Evolutionary conservation across 768 basidiomycete species (phyloP), one percentile per base, ranked within the genome.

Genomic region (Suillus variegatus): DNA sequence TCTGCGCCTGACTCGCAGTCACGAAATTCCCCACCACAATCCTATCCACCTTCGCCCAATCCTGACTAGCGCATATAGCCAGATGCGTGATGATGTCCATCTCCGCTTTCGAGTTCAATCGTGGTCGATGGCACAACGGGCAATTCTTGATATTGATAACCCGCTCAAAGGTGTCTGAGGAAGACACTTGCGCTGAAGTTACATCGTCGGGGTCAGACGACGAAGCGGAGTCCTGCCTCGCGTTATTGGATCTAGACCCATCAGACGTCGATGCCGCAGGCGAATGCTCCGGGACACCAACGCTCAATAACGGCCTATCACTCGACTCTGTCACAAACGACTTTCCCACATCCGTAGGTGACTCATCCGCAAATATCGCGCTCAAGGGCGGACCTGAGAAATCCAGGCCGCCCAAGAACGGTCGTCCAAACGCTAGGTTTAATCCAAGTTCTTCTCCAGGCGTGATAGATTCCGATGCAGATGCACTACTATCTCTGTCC

Each of bases 121-220:
- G 81, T 3, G 94, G 92, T 13, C 94, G 88, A 74, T 95, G 95
- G 73, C 97, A 99, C 52, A 99, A 76, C 0, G 97, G 97, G 74
- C 97, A 99, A 64, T 87, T 91, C 82, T 92, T 92, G 70, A 99
- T 88, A 74, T 98, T 98, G 81, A 99, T 96, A 36, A 99, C 89
- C 7, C 95, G 86, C 76, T 99, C 94, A 60, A 89, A 79, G 7
- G 79, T 71, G 14, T 83, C 81, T 6, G 61, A 63, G 1, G 62
- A 62, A 1, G 73, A 72, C 13, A 68, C 65, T 28, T 58, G 40
- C 1, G 75, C 70, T 3, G 70, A 70, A 55, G 78, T 70, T 32
- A 72, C 70, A 1, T 82, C 83, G 51, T 83, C 83, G 2, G 78
- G 78, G 61, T 85, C 84, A 1, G 85, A 85, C 43, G 82, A 81